These are phyloP conservation scores for Cytospora paraplurivora DNA, from an alignment of 2,329 filamentous ascomycete species.

Conservation along the genomic window DNA sequence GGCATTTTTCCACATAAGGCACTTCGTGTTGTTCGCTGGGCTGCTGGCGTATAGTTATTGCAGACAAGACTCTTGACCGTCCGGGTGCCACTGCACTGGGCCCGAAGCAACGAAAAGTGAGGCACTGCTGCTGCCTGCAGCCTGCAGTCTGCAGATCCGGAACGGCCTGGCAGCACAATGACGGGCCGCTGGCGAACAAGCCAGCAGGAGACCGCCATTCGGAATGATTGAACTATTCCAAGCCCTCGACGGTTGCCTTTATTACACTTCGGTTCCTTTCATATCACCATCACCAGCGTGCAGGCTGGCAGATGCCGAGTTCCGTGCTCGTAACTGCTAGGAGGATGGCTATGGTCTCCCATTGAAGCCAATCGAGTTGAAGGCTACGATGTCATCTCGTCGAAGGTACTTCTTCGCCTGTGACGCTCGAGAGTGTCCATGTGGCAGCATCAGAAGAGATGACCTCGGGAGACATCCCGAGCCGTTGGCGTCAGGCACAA, in stretches of 20 bases:
- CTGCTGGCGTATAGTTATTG: too few relatives aligned
- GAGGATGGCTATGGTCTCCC: too few relatives aligned
- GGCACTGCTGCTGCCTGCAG: conserved; percentile 11
- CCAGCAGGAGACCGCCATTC: conserved; percentile 11
- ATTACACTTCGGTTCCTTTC: conserved; percentile 21
- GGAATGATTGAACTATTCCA: background rate
- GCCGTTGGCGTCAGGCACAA: background rate
- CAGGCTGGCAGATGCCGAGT: background rate
- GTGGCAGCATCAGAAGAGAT: background rate
- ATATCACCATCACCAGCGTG: background rate
- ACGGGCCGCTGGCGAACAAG: background rate
- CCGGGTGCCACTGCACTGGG: too few relatives aligned
- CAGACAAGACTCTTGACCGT: too few relatives aligned
- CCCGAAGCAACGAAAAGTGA: background rate
- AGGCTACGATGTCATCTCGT: too few relatives aligned
- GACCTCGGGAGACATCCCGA: conserved; percentile 14
- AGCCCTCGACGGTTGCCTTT: conserved; percentile 15
- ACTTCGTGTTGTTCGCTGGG: too few relatives aligned
- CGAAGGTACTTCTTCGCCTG: too few relatives aligned
- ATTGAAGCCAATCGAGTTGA: too few relatives aligned
- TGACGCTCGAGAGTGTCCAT: background rate
- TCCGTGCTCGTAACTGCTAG: background rate
- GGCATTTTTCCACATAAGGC: too few relatives aligned
- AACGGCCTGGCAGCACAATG: background rate
- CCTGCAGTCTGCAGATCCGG: background rate